These are phyloP conservation scores for Teunomyces panamensis DNA, from an alignment of 805 yeast genomes.

Conservation along the genomic window DNA sequence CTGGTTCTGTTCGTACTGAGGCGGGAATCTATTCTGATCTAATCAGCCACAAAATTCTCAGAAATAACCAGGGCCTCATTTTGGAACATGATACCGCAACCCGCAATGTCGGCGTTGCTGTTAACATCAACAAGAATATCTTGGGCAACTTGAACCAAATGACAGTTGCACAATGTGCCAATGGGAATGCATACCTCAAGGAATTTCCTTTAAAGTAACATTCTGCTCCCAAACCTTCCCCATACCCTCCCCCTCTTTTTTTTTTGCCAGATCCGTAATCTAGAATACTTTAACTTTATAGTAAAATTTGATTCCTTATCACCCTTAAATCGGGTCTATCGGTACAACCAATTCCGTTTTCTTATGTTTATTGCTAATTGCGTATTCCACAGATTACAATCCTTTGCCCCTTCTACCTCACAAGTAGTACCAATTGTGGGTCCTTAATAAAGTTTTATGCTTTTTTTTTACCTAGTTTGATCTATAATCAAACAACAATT, in stretches of 20 bases:
- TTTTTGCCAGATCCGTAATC: background rate
- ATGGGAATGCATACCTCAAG: constrained; percentile 60
- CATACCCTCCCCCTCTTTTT: too few species aligned
- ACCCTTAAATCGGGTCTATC: background rate
- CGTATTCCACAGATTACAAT: background rate
- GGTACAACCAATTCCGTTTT: background rate
- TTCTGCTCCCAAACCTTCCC: too few species aligned
- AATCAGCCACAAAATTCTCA: constrained; percentile 42
- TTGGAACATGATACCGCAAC: constrained; percentile 81
- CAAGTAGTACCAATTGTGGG: background rate
- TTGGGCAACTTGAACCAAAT: constrained; percentile 55
- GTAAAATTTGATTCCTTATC: background rate
- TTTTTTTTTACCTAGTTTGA: too few species aligned
- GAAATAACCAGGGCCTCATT: constrained; percentile 55
- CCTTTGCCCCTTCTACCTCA: background rate
- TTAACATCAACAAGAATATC: constrained; percentile 49
- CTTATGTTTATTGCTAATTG: background rate
- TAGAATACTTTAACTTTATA: background rate
- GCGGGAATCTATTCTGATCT: constrained; percentile 56
- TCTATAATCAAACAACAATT: background rate
- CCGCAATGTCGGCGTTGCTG: constrained; percentile 67
- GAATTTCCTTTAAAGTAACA: constrained; percentile 14
- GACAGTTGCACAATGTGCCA: constrained; percentile 77
- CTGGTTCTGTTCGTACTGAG: constrained; percentile 42
- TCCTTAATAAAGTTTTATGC: too few species aligned